Evolutionary conservation across 257 asterid genomes (phyloP), one percentile per base, ranked within the genome.

Genomic region (Petunia secreta): DNA sequence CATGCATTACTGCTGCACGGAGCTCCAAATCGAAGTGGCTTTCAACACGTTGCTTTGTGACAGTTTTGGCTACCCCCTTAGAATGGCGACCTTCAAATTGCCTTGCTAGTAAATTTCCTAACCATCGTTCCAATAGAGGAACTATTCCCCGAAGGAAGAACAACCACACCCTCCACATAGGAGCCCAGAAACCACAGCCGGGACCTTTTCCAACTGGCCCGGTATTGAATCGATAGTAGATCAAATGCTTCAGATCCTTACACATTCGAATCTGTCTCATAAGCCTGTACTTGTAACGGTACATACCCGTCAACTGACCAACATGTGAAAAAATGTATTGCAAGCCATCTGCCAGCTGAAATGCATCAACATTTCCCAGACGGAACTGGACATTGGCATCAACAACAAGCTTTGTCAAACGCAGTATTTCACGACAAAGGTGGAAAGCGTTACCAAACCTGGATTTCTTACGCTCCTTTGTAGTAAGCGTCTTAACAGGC

Each of bases 101-200:
- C 78, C 99, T 88, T 15, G 99, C 99, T 62, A 96, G 92, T 80
- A 96, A 85, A 89, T 96, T 96, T 11, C 99, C 99, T 62, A 96
- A 84, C 99, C 99, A 96, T 86, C 99, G 87, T 86, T 96, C 99
- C 82, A 96, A 84, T 64, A 96, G 97, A 83, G 99, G 99, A 81
- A 96, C 99, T 68, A 94, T 96, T 25, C 99, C 98, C 80, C 99
- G 98, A 63, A 96, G 99, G 75, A 96, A 96, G 80, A 96, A 96
- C 92, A 96, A 83, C 99, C 99, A 96, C 41, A 96, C 99, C 83
- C 99, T 93, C 99, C 99, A 94, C 99, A 96, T 96, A 67, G 99
- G 98, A 37, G 99, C 99, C 99, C 99, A 96, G 82, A 96, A 90
- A 73, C 99, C 99, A 94, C 99, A 96, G 5, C 99, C 99, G 66